phyloP scores from a whole-genome alignment of 78 protist genomes.

The Creolimax fragrantissima region DNA sequence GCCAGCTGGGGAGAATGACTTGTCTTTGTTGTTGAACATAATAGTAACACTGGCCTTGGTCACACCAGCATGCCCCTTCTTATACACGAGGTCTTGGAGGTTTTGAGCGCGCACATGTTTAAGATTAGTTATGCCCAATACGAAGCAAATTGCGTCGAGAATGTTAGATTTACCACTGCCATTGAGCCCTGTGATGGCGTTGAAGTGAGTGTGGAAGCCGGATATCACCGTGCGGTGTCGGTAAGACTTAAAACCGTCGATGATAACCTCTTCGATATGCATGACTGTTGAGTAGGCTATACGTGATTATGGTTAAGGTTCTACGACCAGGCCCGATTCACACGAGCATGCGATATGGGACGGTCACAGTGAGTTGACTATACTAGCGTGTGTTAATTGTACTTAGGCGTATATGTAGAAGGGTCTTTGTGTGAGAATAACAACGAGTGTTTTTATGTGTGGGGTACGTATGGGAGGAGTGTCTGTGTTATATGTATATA shows the following conservation, averaged over 20 bases:
- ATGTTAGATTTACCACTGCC: constrained; percentile 98
- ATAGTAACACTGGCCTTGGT: constrained; percentile 91
- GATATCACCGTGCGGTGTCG: constrained; percentile 75
- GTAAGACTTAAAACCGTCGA: constrained; percentile 99
- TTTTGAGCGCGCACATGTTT: constrained; percentile 75
- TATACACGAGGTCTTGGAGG: constrained; percentile 89
- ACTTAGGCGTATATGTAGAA: not conserved
- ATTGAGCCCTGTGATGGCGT: constrained; percentile 97
- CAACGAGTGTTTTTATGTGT: not conserved
- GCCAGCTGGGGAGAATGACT: constrained; percentile 74
- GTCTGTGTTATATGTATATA: not conserved
- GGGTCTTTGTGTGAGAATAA: not conserved
- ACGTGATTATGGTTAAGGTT: no score
- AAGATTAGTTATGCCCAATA: constrained; percentile 92
- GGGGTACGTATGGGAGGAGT: not conserved
- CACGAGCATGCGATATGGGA: no score
- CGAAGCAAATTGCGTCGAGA: constrained; percentile 98
- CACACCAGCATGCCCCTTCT: constrained; percentile 96
- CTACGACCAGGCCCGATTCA: no score
- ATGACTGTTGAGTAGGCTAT: not conserved
- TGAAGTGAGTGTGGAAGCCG: constrained; percentile 90
- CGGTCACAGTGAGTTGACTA: not conserved
- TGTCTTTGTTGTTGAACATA: constrained; percentile 85
- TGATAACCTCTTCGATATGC: constrained; percentile 64
- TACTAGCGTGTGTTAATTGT: not conserved